These are phyloP conservation scores for Emergomyces pasteurianus DNA, from an alignment of 2,329 filamentous ascomycete species.

Conservation along the genomic window DNA sequence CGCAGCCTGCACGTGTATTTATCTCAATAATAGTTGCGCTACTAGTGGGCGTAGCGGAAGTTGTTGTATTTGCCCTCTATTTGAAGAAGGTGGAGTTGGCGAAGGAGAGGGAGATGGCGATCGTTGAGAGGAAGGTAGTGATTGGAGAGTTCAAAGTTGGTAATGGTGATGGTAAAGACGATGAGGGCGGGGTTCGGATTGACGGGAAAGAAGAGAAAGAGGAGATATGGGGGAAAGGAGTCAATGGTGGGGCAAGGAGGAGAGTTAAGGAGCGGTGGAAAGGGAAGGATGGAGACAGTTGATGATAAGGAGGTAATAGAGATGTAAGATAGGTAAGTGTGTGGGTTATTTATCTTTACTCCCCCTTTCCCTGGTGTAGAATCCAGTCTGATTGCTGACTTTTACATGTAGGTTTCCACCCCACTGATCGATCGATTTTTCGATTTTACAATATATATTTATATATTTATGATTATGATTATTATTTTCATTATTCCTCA, in stretches of 20 bases:
- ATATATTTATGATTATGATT: not conserved
- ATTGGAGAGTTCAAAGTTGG: constrained; percentile 12
- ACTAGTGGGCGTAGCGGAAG: constrained; percentile 36
- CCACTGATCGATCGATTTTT: not conserved
- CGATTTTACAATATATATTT: constrained; percentile 2
- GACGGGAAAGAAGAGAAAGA: constrained; percentile 12
- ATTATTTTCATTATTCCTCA: not conserved
- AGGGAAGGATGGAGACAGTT: constrained; percentile 14
- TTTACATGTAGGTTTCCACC: not conserved
- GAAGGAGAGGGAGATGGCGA: constrained; percentile 24
- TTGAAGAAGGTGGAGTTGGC: constrained; percentile 32
- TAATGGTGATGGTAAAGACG: not conserved
- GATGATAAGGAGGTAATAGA: not conserved
- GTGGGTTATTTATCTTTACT: constrained; percentile 2
- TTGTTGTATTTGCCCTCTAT: constrained; percentile 36
- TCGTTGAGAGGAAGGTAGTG: constrained; percentile 28
- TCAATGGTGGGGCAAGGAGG: constrained; percentile 29
- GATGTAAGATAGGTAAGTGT: not conserved
- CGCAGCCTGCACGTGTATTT: constrained; percentile 28
- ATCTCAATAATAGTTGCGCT: constrained; percentile 29
- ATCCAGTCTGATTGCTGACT: not conserved
- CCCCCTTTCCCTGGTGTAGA: not conserved
- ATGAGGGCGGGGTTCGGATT: not conserved
- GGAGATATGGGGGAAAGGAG: constrained; percentile 31
- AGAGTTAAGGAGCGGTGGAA: constrained; percentile 30